Evolutionary conservation across 495 filamentous ascomycete species (phyloP), one percentile per base, ranked within the genome.

Genomic region (Podospora appendiculata): DNA sequence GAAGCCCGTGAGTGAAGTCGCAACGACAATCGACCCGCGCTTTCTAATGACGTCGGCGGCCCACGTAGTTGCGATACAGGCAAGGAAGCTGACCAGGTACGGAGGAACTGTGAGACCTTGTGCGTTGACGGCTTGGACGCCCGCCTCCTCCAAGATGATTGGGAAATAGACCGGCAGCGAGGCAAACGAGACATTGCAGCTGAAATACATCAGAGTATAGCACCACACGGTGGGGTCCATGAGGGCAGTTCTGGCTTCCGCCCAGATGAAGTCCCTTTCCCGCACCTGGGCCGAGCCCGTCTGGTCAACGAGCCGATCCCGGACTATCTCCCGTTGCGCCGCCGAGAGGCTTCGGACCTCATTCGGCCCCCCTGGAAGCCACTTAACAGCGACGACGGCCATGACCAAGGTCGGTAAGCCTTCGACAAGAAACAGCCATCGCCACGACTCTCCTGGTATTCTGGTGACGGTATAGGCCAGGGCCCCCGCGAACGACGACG

Each of bases 121-220:
- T 2, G 89, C 81, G 51, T 86, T 74, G 51, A 90, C 79, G 14
- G 76, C 65, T 25, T n/a, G n/a, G 8, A 76, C 81, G 12, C 88
- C 89, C 85, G 92, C 90, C 43, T 84, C 78, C 46, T 80, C 73
- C 11, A 91, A 74, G 61, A 94, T 90, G 9, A 86, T 85, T 0
- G 89, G 89, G 1, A 95, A 75, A 62, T 93, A 95, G 3, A 92
- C 87, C 0, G 89, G 88, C 8, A 95, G 78, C 6, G 87, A 90
- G n/a, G 86, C 83, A 67, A 91, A 94, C 51, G 85, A 76, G 42
- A 81, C 75, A 49, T 82, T 82, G 59, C 75, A 77, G 54, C 76
- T 77, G 54, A 80, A 80, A 59, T 74, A 80, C 73, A 71, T 74
- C 10, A 73, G 44, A 0, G 63, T 59, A 7, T 63, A 62, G 8